These are phyloP conservation scores for Ramaria rubella DNA, from an alignment of 768 basidiomycete genomes.

Conservation along the genomic window DNA sequence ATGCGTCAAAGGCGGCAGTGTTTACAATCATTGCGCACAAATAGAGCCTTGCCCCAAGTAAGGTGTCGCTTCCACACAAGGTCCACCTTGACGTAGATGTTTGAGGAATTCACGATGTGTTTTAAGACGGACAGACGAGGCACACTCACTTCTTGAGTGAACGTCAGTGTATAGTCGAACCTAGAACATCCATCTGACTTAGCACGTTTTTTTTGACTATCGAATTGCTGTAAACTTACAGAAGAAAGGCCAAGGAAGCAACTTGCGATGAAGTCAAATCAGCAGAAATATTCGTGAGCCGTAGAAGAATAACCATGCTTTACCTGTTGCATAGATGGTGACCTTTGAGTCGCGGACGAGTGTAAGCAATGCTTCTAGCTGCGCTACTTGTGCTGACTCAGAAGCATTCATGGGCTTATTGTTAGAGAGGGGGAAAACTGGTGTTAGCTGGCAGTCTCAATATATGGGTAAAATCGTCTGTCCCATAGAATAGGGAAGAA, in stretches of 20 bases:
- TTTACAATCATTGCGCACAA: neutral
- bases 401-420: neutral
- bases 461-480: neutral
- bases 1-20: neutral
- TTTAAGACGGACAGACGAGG: neutral
- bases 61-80: slow-evolving; percentile 5
- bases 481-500: too few species aligned
- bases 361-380: neutral
- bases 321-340: slow-evolving; percentile 3
- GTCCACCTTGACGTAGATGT: neutral
- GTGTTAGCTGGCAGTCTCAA: neutral
- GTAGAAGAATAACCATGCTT: neutral
- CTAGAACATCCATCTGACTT: neutral
- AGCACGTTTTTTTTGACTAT: neutral
- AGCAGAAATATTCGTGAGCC: neutral
- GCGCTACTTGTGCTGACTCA: neutral
- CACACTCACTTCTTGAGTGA: neutral
- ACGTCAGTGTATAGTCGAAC: slow-evolving; percentile 3
- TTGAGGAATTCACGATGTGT: neutral
- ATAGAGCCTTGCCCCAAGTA: slow-evolving; percentile 6
- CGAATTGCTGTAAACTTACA: neutral
- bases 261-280: neutral
- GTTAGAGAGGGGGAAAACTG: neutral
- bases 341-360: neutral
- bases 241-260: slow-evolving; percentile 3